Percentiles rank a stretch among this genome's conserved stretches.
Evolutionary conservation across 2,329 filamentous ascomycete species (phyloP).

Genomic region (Aspergillus awamori): DNA sequence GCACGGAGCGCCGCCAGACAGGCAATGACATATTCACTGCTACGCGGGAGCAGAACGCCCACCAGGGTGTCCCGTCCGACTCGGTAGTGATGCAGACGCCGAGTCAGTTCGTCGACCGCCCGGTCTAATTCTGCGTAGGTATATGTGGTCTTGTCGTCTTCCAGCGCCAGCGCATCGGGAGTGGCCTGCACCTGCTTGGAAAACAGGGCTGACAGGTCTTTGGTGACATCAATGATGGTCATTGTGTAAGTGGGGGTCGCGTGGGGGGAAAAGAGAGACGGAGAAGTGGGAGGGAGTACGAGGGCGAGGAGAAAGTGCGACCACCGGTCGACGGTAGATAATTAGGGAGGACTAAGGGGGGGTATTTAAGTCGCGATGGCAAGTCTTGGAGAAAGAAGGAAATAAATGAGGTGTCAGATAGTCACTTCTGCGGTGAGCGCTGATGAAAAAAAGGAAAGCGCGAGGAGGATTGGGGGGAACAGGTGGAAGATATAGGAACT

Average conservation of each 20-base stretch:
- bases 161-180: constrained; percentile 70
- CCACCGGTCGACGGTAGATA: not conserved
- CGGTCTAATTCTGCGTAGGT: constrained; percentile 74
- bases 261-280: not conserved
- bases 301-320: not conserved
- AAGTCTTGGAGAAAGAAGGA: not conserved
- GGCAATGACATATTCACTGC: constrained; percentile 77
- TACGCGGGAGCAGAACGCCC: constrained; percentile 73
- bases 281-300: not conserved
- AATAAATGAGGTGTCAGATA: constrained; percentile 2
- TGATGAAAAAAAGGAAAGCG: not conserved
- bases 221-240: constrained; percentile 69
- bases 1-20: constrained; percentile 77
- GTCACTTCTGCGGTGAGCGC: not conserved
- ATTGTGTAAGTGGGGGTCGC: constrained; percentile 44
- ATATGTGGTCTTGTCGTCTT: constrained; percentile 68
- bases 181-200: constrained; percentile 67
- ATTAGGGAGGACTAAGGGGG: not conserved
- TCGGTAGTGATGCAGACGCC: constrained; percentile 65
- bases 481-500: too few relatives aligned
- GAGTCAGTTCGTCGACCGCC: constrained; percentile 66
- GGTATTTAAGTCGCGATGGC: not conserved
- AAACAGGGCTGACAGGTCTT: constrained; percentile 74
- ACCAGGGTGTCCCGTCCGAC: constrained; percentile 74
- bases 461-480: not conserved